These are phyloP conservation scores for Raffaelea deltoideospora DNA, from an alignment of 2,329 filamentous ascomycete species.

Conservation along the genomic window DNA sequence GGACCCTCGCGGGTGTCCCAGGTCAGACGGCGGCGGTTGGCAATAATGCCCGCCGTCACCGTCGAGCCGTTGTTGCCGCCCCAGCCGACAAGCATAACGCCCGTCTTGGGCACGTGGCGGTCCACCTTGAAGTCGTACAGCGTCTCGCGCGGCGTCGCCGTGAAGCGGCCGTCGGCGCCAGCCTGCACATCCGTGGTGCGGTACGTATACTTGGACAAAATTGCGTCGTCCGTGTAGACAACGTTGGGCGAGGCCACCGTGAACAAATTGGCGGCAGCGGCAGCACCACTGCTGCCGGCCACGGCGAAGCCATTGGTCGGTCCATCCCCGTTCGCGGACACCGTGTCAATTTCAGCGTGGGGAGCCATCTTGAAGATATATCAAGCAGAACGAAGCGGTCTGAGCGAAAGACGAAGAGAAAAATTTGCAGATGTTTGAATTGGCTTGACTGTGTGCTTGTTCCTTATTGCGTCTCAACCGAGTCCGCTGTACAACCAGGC, in stretches of 20 bases:
- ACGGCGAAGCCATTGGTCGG: conserved; percentile 19
- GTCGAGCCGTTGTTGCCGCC: conserved; percentile 98
- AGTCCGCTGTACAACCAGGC: conserved; percentile 68
- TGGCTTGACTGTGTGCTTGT: no score
- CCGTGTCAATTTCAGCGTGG: conserved; percentile 54
- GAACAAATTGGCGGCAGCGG: conserved; percentile 52
- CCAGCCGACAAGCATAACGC: conserved; percentile 95
- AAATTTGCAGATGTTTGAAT: conserved; percentile 1
- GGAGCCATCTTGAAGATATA: conserved; percentile 90
- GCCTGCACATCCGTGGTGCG: conserved; percentile 75
- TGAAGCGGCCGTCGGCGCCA: conserved; percentile 55
- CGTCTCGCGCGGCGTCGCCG: conserved; percentile 76
- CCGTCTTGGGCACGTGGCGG: conserved; percentile 81
- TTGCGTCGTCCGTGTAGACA: conserved; percentile 71
- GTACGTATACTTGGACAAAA: conserved; percentile 91
- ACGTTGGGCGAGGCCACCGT: conserved; percentile 87
- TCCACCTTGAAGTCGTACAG: conserved; percentile 96
- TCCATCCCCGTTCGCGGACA: conserved; percentile 43
- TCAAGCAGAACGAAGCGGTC: no score
- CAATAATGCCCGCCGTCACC: conserved; percentile 91
- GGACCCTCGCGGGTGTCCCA: conserved; percentile 92
- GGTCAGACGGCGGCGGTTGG: conserved; percentile 70
- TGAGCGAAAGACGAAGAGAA: neutral
- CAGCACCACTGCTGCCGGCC: conserved; percentile 13
- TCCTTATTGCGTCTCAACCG: conserved; percentile 42